A percentile compares a stretch with the other conserved stretches of the same genome.
Conservation (phyloP, 805 yeast genomes). For the Hanseniaspora pseudoguilliermondii region DNA sequence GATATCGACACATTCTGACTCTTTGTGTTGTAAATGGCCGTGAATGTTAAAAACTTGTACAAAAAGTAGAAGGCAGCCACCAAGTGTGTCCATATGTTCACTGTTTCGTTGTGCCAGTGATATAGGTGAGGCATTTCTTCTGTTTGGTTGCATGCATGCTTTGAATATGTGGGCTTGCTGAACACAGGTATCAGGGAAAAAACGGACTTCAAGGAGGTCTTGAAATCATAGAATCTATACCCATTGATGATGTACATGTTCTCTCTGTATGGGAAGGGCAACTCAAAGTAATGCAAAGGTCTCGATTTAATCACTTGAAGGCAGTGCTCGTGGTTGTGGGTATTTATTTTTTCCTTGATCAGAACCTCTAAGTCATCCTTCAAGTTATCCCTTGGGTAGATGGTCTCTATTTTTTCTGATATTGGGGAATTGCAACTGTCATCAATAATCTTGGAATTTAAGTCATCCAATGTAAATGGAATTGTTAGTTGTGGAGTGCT, state of each 20-base stretch:
- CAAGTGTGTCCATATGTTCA: slow-evolving; percentile 88
- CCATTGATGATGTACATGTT: slow-evolving; percentile 76
- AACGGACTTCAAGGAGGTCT: slow-evolving; percentile 46
- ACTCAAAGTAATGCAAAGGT: slow-evolving; percentile 65
- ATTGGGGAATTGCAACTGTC: slow-evolving; percentile 7
- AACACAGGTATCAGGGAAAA: slow-evolving; percentile 38
- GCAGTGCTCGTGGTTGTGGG: slow-evolving; percentile 39
- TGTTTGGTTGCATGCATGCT: not conserved
- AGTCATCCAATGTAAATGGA: not conserved
- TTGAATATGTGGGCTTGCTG: not conserved
- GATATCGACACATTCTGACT: slow-evolving; percentile 34
- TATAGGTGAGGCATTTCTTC: slow-evolving; percentile 23
- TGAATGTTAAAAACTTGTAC: slow-evolving; percentile 32
- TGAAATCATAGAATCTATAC: slow-evolving; percentile 53
- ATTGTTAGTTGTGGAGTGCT: not conserved
- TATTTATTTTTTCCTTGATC: slow-evolving; percentile 21
- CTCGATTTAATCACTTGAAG: slow-evolving; percentile 31
- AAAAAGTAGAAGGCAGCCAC: slow-evolving; percentile 51
- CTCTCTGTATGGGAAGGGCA: slow-evolving; percentile 89
- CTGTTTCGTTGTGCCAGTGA: slow-evolving; percentile 68
- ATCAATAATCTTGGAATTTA: not conserved
- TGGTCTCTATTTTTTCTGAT: not conserved
- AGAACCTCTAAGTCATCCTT: not conserved
- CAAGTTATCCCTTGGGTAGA: not conserved
- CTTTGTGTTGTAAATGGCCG: slow-evolving; percentile 38